Evolutionary conservation across 768 basidiomycete genomes (phyloP), one percentile per base, ranked within the genome.

Genomic region (Vararia minispora): DNA sequence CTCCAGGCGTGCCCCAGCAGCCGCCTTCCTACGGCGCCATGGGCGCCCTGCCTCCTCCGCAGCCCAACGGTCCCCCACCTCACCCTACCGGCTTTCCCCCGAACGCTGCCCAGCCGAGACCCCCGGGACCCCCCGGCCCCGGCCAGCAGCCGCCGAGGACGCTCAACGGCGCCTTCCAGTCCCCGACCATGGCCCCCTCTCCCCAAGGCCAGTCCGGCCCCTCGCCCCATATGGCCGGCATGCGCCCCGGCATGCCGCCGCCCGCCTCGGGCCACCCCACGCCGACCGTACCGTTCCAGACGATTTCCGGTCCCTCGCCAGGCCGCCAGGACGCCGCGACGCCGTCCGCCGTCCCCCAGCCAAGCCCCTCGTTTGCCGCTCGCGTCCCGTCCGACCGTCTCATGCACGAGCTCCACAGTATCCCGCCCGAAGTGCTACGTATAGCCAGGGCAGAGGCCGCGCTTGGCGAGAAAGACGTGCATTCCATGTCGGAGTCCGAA

Each of bases 181-280:
- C 77, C 16, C 79, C 79, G 4, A 76, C 71, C 2, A 76, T 81
- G 57, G 63, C 74, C 2, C 68, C 71, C 35, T 76, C 77, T 3
- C 71, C 74, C 0, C 76, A 76, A 44, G 63, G 61, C 34, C 70
- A 68, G 39, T 61, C 74, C 1, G 70, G 74, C 2, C 65, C 67
- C 0, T 69, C 71, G 3, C 72, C 72, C 3, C 74, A 74, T 40
- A 58, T 76, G 49, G 42, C 55, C 6, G 62, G 67, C 20, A 63
- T 71, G 47, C 63, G 38, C 4, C 50, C 57, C 1, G 37, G 55
- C 1, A 72, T 75, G 65, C 64, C 65, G 33, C 74, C 74, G 6
- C 72, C 75, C 0, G n/a, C n/a, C 52, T 45, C 63, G 39, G 44
- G 57, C 20, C 52, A 61, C 17, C 53, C 53, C 22, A 61, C 64